Conservation (phyloP, 148 eudicot species). For the Simmondsia chinensis region DNA sequence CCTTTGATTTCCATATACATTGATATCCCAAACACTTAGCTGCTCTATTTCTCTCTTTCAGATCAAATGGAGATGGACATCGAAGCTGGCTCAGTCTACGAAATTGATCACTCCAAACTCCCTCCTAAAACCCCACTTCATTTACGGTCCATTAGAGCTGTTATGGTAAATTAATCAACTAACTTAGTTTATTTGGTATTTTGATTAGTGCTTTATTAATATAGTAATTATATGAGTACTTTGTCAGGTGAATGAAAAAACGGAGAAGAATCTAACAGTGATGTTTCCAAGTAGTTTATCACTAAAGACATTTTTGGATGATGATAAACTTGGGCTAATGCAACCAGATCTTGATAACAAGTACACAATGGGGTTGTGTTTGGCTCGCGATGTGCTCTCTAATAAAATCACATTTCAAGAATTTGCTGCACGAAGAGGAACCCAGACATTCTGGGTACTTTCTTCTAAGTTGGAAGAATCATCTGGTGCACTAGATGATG, state of each 20-base stretch:
- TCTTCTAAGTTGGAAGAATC: neutral
- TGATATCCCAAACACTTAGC: no score
- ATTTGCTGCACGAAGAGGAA: constrained; percentile 36
- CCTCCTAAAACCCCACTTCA: constrained; percentile 40
- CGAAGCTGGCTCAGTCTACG: constrained; percentile 46
- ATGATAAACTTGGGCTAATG: constrained; percentile 16
- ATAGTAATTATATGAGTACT: neutral
- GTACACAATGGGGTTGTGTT: constrained; percentile 36
- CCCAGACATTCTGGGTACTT: constrained; percentile 46
- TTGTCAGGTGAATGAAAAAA: constrained; percentile 54
- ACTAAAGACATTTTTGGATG: constrained; percentile 31
- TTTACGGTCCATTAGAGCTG: constrained; percentile 44
- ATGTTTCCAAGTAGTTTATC: constrained; percentile 60
- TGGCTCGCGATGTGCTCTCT: constrained; percentile 41
- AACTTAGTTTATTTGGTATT: neutral
- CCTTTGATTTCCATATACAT: no score
- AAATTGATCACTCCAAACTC: constrained; percentile 42
- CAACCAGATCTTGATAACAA: constrained; percentile 62
- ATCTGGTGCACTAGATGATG: neutral
- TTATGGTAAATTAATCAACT: constrained; percentile 35
- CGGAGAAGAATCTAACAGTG: constrained; percentile 40
- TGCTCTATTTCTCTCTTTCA: neutral
- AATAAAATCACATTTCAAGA: constrained; percentile 40
- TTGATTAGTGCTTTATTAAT: neutral
- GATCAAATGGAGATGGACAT: constrained; percentile 9